These are phyloP conservation scores for Filobasidium floriforme DNA, from an alignment of 768 basidiomycete genomes.

Conservation along the genomic window DNA sequence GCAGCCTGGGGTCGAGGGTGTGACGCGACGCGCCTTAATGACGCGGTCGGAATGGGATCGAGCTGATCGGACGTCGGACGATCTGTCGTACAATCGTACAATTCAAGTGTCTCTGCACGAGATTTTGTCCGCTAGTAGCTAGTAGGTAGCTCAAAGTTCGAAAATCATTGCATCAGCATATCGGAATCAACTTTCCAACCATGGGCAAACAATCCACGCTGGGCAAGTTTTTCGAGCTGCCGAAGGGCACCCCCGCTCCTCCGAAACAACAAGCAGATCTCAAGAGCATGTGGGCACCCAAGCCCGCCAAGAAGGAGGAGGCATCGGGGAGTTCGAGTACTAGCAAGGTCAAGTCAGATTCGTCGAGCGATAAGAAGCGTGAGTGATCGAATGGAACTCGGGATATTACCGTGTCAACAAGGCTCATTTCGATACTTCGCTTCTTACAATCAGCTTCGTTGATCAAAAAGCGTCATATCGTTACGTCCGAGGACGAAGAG, in stretches of 20 bases:
- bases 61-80: not conserved
- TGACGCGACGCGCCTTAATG: not conserved
- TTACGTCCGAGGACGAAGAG: conserved; percentile 18
- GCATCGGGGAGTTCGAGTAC: not conserved
- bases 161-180: too few species aligned
- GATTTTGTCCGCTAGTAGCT: too few species aligned
- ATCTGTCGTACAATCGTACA: not conserved
- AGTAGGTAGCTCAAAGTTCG: too few species aligned
- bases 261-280: not conserved
- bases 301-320: conserved; percentile 8
- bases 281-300: not conserved
- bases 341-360: not conserved
- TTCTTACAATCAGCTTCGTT: not conserved
- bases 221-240: conserved; percentile 20
- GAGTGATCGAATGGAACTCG: not conserved
- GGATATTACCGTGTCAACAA: not conserved
- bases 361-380: not conserved
- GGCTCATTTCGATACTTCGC: not conserved
- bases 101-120: too few species aligned
- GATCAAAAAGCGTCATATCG: conserved; percentile 13
- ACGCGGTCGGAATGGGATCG: not conserved
- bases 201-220: conserved; percentile 21
- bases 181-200: not conserved
- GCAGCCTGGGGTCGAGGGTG: too few species aligned
- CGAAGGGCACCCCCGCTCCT: not conserved